Conservation (phyloP, 2,329 filamentous ascomycete genomes). For the Colletotrichum sp. region DNA sequence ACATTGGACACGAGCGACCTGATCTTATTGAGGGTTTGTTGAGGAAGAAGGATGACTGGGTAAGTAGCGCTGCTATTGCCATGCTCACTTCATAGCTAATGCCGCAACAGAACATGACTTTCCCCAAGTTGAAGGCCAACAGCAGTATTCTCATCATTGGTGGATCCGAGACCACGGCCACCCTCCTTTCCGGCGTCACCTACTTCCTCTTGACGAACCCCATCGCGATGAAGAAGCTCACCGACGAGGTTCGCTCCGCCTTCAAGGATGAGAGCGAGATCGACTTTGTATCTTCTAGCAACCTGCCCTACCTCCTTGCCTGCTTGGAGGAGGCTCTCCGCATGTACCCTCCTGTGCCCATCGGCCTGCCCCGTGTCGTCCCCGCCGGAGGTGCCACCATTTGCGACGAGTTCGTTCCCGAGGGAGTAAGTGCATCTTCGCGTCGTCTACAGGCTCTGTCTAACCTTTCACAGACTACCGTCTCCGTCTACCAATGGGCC, state of each 20-base stretch:
- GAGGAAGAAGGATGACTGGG: conserved; percentile 21
- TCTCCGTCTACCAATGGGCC: conserved; percentile 41
- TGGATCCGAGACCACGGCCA: conserved; percentile 39
- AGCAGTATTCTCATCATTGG: conserved; percentile 29
- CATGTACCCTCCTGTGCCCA: conserved; percentile 37
- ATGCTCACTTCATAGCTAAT: neutral
- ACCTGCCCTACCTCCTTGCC: conserved; percentile 42
- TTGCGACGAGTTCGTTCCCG: conserved; percentile 33
- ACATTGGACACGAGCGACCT: conserved; percentile 13
- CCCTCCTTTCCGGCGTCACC: conserved; percentile 28
- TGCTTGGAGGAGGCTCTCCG: conserved; percentile 47
- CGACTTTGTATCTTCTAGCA: conserved; percentile 30
- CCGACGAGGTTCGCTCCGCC: conserved; percentile 39
- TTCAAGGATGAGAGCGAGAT: conserved; percentile 42
- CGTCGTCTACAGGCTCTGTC: fast-evolving
- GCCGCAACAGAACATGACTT: neutral
- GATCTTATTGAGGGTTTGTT: conserved; percentile 26
- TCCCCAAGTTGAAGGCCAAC: conserved; percentile 20
- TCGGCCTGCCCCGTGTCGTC: conserved; percentile 29
- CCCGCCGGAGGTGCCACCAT: conserved; percentile 36
- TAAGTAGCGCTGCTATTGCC: neutral
- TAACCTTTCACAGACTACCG: conserved; percentile 30
- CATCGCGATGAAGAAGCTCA: conserved; percentile 31
- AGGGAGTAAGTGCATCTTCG: conserved; percentile 27
- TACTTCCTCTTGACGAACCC: conserved; percentile 36